phyloP scores from a whole-genome alignment of 176 grass and related monocot genomes.

The Oropetium thomaeum region DNA sequence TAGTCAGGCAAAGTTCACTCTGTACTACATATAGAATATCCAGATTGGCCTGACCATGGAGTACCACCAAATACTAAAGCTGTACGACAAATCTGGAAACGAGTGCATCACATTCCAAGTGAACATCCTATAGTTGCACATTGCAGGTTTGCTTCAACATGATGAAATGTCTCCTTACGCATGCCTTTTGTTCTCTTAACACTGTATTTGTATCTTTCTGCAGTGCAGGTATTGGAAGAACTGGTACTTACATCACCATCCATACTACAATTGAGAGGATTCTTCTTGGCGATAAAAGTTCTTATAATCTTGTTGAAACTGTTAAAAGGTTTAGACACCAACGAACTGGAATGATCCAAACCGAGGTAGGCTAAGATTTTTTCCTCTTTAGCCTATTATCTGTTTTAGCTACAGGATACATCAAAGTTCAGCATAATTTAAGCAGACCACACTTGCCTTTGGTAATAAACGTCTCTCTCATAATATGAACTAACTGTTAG shows the following conservation, averaged over 20 bases:
- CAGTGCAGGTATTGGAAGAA: conserved; percentile 98
- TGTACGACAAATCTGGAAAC: conserved; percentile 72
- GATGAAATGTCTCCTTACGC: background rate
- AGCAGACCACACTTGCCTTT: background rate
- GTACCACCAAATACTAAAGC: conserved; percentile 52
- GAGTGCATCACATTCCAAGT: conserved; percentile 46
- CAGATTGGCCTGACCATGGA: conserved; percentile 82
- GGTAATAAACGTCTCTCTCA: conserved; percentile 3
- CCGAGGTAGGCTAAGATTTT: conserved; percentile 45
- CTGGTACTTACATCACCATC: conserved; percentile 70
- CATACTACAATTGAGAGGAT: conserved; percentile 86
- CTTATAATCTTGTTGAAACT: conserved; percentile 64
- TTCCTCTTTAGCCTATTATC: background rate
- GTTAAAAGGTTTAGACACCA: conserved; percentile 73
- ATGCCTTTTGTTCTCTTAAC: conserved; percentile 17
- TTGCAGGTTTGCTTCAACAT: conserved; percentile 75
- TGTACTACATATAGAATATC: conserved; percentile 78
- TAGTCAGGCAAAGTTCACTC: conserved; percentile 60
- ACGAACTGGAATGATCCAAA: conserved; percentile 87
- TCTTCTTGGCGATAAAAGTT: conserved; percentile 69
- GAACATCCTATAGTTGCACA: conserved; percentile 71
- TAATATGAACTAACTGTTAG: background rate
- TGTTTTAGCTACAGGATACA: background rate
- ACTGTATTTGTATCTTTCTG: conserved; percentile 24
- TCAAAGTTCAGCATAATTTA: background rate